These are phyloP conservation scores for Sequoiadendron giganteum DNA, from an alignment of 75 land plant species.

Conservation along the genomic window DNA sequence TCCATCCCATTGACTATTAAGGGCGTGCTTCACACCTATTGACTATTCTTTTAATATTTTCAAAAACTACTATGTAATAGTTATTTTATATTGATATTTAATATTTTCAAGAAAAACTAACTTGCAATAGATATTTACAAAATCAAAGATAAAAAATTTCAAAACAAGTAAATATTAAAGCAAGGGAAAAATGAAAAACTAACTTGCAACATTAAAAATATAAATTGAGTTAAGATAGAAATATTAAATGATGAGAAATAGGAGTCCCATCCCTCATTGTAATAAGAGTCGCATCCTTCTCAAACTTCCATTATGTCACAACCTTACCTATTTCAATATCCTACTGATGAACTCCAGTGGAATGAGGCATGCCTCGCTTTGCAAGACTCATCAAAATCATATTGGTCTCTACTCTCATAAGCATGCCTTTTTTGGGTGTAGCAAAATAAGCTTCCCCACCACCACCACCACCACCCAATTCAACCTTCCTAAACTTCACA, in stretches of 20 bases:
- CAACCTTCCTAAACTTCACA: slow-evolving; percentile 42
- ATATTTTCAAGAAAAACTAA: not conserved
- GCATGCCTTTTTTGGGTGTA: slow-evolving; percentile 93
- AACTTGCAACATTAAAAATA: no score
- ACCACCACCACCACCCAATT: slow-evolving; percentile 14
- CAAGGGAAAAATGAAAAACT: no score
- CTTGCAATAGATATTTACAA: not conserved
- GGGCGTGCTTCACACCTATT: not conserved
- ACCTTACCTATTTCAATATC: slow-evolving; percentile 90
- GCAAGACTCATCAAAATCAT: slow-evolving; percentile 90
- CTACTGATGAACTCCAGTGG: slow-evolving; percentile 78
- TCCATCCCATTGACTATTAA: not conserved
- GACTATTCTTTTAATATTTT: no score
- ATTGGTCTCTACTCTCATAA: slow-evolving; percentile 88
- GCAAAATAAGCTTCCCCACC: not conserved
- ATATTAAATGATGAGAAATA: no score
- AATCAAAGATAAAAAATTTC: not conserved
- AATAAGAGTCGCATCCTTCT: slow-evolving; percentile 87
- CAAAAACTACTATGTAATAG: not conserved
- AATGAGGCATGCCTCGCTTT: slow-evolving; percentile 45
- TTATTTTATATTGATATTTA: not conserved
- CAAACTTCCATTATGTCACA: slow-evolving; percentile 94
- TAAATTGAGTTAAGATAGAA: no score
- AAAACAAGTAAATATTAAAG: not conserved
- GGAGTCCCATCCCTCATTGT: slow-evolving; percentile 70